Evolutionary conservation across 345 rosid species (phyloP).

Genomic region (rapeseed (Brassica napus)): DNA sequence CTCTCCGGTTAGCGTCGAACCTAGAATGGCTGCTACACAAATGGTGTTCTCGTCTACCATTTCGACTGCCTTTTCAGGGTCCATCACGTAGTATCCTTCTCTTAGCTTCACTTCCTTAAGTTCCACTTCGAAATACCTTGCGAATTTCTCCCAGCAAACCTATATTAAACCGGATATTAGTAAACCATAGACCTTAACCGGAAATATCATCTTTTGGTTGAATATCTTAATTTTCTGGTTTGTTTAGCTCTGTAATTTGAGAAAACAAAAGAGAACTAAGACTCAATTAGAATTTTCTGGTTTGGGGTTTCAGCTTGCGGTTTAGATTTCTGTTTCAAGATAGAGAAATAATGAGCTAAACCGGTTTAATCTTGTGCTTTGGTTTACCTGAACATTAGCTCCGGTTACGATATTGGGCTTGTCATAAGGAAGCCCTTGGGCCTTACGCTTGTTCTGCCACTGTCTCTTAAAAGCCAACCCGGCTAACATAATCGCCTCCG

Average conservation of each 20-base stretch:
- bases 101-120: slow-evolving; percentile 60
- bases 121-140: slow-evolving; percentile 69
- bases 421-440: slow-evolving; percentile 54
- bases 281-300: not conserved
- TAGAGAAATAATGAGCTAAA: not conserved
- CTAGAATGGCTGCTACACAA: slow-evolving; percentile 62
- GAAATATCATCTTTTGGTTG: not conserved
- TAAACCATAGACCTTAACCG: not conserved
- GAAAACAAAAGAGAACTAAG: not conserved
- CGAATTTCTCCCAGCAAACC: slow-evolving; percentile 77
- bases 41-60: slow-evolving; percentile 69
- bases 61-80: slow-evolving; percentile 56
- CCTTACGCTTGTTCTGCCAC: slow-evolving; percentile 62
- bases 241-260: not conserved
- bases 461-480: slow-evolving; percentile 62
- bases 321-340: not conserved
- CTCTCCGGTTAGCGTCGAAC: slow-evolving; percentile 63
- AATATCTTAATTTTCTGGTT: not conserved
- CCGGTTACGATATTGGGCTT: slow-evolving; percentile 70
- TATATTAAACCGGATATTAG: slow-evolving; percentile 25
- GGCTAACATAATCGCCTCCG: slow-evolving; percentile 67
- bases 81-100: slow-evolving; percentile 63
- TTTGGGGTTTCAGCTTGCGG: not conserved
- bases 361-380: not conserved
- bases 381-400: slow-evolving; percentile 59